Conservation (phyloP, 805 yeast genomes). For the Lipomyces spencermartinsiae region DNA sequence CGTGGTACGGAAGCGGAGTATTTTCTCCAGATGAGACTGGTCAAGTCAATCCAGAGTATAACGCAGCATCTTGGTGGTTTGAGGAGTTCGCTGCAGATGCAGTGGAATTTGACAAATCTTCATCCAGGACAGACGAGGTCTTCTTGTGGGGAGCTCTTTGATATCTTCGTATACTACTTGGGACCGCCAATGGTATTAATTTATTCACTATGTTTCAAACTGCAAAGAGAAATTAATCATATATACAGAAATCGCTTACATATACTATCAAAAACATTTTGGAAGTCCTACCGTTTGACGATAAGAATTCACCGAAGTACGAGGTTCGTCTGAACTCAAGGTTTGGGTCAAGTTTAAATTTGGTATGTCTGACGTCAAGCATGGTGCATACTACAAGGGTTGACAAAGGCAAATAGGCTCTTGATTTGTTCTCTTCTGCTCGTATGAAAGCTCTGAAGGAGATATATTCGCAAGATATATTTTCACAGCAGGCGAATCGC, state of each 20-base stretch:
- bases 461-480: conserved; percentile 63
- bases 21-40: conserved; percentile 53
- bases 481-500: conserved; percentile 49
- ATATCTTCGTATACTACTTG: conserved; percentile 66
- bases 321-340: conserved; percentile 52
- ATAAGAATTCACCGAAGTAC: conserved; percentile 30
- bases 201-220: not conserved
- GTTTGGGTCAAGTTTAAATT: conserved; percentile 43
- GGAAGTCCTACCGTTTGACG: conserved; percentile 63
- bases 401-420: conserved; percentile 47
- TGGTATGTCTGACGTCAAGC: conserved; percentile 13
- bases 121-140: conserved; percentile 24
- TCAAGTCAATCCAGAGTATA: conserved; percentile 58
- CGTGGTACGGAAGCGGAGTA: conserved; percentile 65
- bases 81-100: conserved; percentile 67
- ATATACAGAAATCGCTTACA: conserved; percentile 33
- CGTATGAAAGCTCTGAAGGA: conserved; percentile 63
- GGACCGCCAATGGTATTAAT: conserved; percentile 72
- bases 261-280: conserved; percentile 60
- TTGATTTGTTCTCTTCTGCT: conserved; percentile 60
- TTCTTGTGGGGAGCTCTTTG: conserved; percentile 57
- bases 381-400: too few relatives aligned
- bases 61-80: conserved; percentile 69
- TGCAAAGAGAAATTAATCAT: conserved; percentile 46
- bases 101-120: conserved; percentile 30